Evolutionary conservation across 495 filamentous ascomycete genomes (phyloP).

Genomic region (Articulospora tetracladia): DNA sequence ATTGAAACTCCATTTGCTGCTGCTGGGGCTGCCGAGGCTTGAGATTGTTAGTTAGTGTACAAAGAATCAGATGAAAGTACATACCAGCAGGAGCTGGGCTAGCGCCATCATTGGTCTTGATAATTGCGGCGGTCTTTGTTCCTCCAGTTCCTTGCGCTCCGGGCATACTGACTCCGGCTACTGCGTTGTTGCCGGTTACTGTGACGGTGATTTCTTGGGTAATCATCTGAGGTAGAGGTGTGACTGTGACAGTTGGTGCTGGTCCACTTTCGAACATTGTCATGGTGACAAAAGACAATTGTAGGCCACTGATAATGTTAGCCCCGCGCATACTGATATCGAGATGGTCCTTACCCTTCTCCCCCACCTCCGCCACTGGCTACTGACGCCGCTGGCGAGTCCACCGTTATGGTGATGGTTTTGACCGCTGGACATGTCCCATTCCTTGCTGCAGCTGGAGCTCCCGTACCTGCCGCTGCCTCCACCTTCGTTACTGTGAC

Average conservation of each 20-base stretch:
- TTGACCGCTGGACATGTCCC: constrained; percentile 6
- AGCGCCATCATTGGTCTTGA: constrained; percentile 3
- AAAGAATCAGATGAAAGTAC: not conserved
- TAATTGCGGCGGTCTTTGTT: constrained; percentile 1
- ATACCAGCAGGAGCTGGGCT: not conserved
- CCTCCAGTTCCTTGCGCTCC: constrained; percentile 8
- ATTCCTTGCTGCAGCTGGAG: constrained; percentile 4
- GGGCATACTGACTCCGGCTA: constrained; percentile 8
- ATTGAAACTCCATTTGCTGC: not conserved
- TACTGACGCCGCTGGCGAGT: constrained; percentile 2
- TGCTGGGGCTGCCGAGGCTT: not conserved
- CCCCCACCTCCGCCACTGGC: not conserved
- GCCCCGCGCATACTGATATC: not conserved
- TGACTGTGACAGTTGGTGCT: constrained; percentile 36
- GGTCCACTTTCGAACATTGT: constrained; percentile 32
- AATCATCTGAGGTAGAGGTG: constrained; percentile 35
- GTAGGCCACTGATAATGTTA: constrained; percentile 13
- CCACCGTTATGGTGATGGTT: constrained; percentile 10
- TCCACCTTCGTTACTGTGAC: constrained; percentile 14
- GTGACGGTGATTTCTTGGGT: constrained; percentile 28
- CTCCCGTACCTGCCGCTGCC: constrained; percentile 3
- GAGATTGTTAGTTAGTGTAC: not conserved
- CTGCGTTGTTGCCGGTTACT: constrained; percentile 20
- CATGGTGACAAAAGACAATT: constrained; percentile 36
- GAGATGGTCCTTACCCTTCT: not conserved